Base-by-base conservation (phyloP, 305 asterid species). In the Stenogyne calaminthoides region DNA sequence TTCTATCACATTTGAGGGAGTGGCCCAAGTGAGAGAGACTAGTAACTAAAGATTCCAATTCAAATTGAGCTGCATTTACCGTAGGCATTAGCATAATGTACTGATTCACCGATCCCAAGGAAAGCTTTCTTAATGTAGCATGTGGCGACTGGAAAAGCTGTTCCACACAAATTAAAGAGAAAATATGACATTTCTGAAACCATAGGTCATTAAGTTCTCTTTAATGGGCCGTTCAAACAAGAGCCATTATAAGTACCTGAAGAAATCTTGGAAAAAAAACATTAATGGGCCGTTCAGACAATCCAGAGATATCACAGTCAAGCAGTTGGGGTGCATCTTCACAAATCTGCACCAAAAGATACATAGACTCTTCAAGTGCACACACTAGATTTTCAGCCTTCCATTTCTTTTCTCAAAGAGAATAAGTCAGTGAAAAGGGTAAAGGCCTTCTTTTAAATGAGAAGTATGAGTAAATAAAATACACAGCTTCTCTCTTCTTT, bases 81-180 rank as follows among this genome's bases (percentile, higher is more conserved):
- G 76, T 67, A 40, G 97, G 97, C 96, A 91, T 91, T 81, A 91
- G 79, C 96, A 91, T 88, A 57, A 91, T 83, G 84, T 75, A 91
- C 68, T 91, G 90, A 85, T 91, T 89, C 56, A 89, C 96, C 9
- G 93, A 87, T 73, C 89, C 84, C 85, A 91, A 70, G 40, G 95
- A 81, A 60, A 91, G 91, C 86, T 87, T 91, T 74, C 93, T 87
- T 58, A 91, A 61, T 36, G 89, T 56, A 71, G 82, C 82, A 77
- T 83, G 89, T 4, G 95, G 84, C 4, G 96, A 88, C 80, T 89
- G 95, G 80, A 91, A 89, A 77, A 91, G 86, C 96, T 91, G 95
- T 74, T 59, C 56, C 65, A 59, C 58, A 75, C 18, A 71, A 76
- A 71, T 46, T 49, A 25, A 72, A 71, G 37, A 57, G 15, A 65